Conservation (phyloP, 1,284 basidiomycete species). For the Porodaedalea pini region DNA sequence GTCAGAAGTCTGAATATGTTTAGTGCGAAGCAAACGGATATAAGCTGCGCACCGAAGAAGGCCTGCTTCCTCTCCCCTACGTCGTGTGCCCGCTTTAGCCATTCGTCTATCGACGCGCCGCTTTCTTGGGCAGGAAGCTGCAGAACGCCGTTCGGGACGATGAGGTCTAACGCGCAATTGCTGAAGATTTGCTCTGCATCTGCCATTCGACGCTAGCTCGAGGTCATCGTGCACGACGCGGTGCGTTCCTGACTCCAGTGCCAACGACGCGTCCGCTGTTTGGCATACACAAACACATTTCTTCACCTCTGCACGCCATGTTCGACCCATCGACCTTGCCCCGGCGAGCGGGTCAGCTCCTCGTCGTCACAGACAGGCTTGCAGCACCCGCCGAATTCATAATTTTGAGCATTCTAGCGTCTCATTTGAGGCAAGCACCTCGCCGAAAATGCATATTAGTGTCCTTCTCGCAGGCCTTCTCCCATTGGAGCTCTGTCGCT, state of each 20-base stretch:
- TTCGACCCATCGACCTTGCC: slow-evolving; percentile 18
- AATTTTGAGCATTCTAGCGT: slow-evolving; percentile 47
- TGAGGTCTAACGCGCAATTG: slow-evolving; percentile 55
- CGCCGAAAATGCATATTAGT: slow-evolving; percentile 44
- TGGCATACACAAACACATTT: slow-evolving; percentile 4
- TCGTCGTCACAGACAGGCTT: slow-evolving; percentile 65
- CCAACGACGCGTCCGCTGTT: slow-evolving; percentile 4
- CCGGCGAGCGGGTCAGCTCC: slow-evolving; percentile 35
- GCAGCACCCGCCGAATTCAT: slow-evolving; percentile 65
- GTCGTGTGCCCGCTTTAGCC: slow-evolving; percentile 26
- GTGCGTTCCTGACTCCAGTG: background rate
- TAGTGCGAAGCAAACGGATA: background rate
- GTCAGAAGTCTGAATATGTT: slow-evolving; percentile 24
- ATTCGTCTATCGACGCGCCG: slow-evolving; percentile 4
- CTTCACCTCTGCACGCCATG: background rate
- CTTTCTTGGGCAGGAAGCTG: slow-evolving; percentile 47
- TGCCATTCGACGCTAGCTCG: slow-evolving; percentile 27
- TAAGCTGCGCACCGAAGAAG: slow-evolving; percentile 66
- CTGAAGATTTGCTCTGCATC: slow-evolving; percentile 59
- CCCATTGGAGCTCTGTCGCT: slow-evolving; percentile 59
- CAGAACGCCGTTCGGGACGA: slow-evolving; percentile 62
- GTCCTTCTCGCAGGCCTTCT: slow-evolving; percentile 52
- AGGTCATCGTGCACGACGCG: slow-evolving; percentile 22
- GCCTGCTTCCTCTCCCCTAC: slow-evolving; percentile 60
- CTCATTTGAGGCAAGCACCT: slow-evolving; percentile 48